Evolutionary conservation across 345 rosid species (phyloP).

Genomic region (Excoecaria cochinchinensis): DNA sequence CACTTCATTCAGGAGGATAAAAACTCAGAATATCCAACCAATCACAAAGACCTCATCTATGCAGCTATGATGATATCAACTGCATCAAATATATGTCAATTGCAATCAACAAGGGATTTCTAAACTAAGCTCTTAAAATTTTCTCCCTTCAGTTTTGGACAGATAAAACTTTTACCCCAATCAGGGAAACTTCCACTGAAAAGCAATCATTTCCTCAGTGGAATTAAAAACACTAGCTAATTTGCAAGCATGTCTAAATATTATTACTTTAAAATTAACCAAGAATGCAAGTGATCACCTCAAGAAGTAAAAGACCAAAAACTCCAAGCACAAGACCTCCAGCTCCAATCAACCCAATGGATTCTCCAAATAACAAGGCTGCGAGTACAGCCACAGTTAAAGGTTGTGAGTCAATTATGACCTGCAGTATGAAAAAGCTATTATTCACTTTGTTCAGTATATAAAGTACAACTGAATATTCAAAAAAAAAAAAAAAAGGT

Average conservation of each 20-base stretch:
- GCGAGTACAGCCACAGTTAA: conserved; percentile 88
- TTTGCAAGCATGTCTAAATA: background rate
- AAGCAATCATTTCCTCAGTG: background rate
- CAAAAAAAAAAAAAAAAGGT: too few relatives aligned
- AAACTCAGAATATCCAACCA: background rate
- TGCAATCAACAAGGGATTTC: background rate
- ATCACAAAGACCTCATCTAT: background rate
- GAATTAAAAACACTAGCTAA: background rate
- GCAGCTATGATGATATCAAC: background rate
- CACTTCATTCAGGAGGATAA: too few relatives aligned
- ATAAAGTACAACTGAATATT: too few relatives aligned
- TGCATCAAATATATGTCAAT: background rate
- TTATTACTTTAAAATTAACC: background rate
- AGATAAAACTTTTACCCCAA: too few relatives aligned
- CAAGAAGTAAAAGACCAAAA: conserved; percentile 82
- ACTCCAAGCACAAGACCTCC: conserved; percentile 80
- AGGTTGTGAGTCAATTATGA: conserved; percentile 92
- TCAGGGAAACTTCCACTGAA: background rate
- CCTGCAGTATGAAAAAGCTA: conserved; percentile 42
- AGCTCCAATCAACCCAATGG: conserved; percentile 76
- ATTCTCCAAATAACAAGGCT: conserved; percentile 70
- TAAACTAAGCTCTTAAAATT: background rate
- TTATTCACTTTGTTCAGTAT: too few relatives aligned
- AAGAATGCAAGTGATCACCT: conserved; percentile 42
- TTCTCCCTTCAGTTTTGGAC: background rate